A percentile compares a stretch with the other conserved stretches of the same genome.
Evolutionary conservation across 2,329 filamentous ascomycete genomes (phyloP).

Genomic region (Emericellopsis atlantica): DNA sequence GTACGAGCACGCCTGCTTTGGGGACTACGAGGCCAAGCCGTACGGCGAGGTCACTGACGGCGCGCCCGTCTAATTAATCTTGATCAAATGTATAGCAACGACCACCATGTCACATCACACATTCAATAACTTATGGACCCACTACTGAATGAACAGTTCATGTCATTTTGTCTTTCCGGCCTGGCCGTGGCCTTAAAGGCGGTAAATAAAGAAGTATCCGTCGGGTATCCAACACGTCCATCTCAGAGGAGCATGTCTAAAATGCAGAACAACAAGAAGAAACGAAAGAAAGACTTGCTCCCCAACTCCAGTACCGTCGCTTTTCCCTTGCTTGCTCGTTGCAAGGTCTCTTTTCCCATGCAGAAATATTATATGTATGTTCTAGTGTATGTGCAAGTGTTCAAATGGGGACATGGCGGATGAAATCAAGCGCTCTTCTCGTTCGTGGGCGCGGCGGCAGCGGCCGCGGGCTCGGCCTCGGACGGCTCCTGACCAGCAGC

Average conservation of each 20-base stretch:
- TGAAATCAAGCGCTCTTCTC: conserved; percentile 5
- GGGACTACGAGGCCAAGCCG: conserved; percentile 25
- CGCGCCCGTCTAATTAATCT: conserved; percentile 9
- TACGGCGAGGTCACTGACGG: conserved; percentile 27
- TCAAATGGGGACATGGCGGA: not conserved
- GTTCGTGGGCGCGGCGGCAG: not conserved
- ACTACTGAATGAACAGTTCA: too few relatives aligned
- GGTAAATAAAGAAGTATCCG: too few relatives aligned
- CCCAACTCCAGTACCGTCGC: too few relatives aligned
- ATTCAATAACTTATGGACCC: too few relatives aligned
- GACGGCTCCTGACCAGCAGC: not conserved
- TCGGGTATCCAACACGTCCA: too few relatives aligned
- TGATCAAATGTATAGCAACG: not conserved
- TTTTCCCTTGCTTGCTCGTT: too few relatives aligned
- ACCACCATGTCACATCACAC: too few relatives aligned
- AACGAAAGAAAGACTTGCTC: too few relatives aligned
- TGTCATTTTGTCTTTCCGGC: too few relatives aligned
- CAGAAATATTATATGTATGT: not conserved
- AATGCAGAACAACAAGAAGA: too few relatives aligned
- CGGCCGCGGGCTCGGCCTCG: not conserved
- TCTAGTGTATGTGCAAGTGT: not conserved
- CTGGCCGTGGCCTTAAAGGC: too few relatives aligned
- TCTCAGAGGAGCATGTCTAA: too few relatives aligned
- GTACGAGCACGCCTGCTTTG: conserved; percentile 57
- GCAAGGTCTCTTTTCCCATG: not conserved